A percentile compares a stretch with the other conserved stretches of the same genome.
These are phyloP conservation scores for Globomyces sp. DNA, from an alignment of 371 early-diverging fungal genomes.

Conservation along the genomic window DNA sequence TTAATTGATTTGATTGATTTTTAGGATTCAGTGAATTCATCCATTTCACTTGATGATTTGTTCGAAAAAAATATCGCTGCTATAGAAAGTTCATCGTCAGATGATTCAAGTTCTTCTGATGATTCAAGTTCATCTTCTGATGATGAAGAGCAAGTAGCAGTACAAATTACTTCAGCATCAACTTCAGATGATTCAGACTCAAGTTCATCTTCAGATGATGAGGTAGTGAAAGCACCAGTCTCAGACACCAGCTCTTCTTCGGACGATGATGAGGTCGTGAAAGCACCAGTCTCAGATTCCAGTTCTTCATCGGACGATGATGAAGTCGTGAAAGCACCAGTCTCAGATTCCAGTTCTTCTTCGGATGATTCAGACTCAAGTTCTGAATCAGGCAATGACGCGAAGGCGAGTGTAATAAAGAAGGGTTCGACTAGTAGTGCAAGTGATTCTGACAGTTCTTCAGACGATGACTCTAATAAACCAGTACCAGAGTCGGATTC, in stretches of 20 bases:
- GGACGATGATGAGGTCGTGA: conserved; percentile 27
- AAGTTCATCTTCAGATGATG: background rate
- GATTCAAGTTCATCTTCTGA: background rate
- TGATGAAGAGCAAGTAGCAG: background rate
- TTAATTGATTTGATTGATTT: background rate
- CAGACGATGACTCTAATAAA: background rate
- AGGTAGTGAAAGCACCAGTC: conserved; percentile 1
- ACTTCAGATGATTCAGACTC: background rate
- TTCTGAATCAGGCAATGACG: conserved; percentile 25
- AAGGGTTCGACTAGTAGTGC: background rate
- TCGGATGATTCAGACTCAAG: conserved; percentile 28
- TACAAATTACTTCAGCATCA: background rate
- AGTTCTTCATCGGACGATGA: conserved; percentile 29
- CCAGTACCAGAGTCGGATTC: background rate
- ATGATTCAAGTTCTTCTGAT: background rate
- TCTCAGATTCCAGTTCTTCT: conserved; percentile 24
- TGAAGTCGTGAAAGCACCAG: conserved; percentile 28
- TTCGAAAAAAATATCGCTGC: background rate
- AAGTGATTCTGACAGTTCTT: conserved; percentile 18
- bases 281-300: conserved; percentile 21
- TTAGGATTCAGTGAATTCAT: background rate
- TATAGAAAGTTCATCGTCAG: background rate
- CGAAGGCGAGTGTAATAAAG: conserved; percentile 12
- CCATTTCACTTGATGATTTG: no score
- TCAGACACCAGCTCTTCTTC: conserved; percentile 29